Percentiles rank a stretch among this genome's conserved stretches.
Evolutionary conservation across 805 yeast genomes (phyloP).

Genomic region (Kodamaea nitidulidarum): DNA sequence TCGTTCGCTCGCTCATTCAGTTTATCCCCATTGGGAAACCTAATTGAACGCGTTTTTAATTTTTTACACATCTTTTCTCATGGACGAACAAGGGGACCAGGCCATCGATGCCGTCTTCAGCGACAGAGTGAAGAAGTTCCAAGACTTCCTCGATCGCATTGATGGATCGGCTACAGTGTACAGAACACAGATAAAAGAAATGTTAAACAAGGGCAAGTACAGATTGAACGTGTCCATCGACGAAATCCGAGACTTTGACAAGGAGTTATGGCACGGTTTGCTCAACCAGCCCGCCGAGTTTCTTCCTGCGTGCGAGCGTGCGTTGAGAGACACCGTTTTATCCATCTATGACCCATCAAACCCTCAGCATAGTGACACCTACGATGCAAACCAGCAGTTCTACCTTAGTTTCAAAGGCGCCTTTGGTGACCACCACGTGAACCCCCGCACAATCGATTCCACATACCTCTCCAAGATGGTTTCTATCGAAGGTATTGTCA

Average conservation of each 20-base stretch:
- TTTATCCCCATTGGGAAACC: constrained; percentile 1
- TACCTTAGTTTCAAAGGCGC: constrained; percentile 84
- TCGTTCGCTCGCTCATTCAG: not conserved
- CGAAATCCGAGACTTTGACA: constrained; percentile 81
- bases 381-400: constrained; percentile 57
- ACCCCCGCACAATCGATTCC: constrained; percentile 84
- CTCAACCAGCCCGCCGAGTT: constrained; percentile 75
- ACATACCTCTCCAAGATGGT: constrained; percentile 73
- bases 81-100: constrained; percentile 19
- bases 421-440: constrained; percentile 80
- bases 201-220: constrained; percentile 63
- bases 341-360: constrained; percentile 65
- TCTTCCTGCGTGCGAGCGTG: constrained; percentile 85
- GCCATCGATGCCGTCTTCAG: constrained; percentile 52
- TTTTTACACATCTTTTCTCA: constrained; percentile 1
- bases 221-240: constrained; percentile 77
- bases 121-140: constrained; percentile 84
- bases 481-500: constrained; percentile 91
- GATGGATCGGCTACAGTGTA: constrained; percentile 55
- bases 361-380: constrained; percentile 39
- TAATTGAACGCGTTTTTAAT: constrained; percentile 18
- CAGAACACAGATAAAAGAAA: constrained; percentile 62
- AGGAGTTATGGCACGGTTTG: constrained; percentile 71
- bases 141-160: constrained; percentile 70
- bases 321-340: constrained; percentile 73